Evolutionary conservation across 495 filamentous ascomycete species (phyloP).

Genomic region (Penicillium nucicola): DNA sequence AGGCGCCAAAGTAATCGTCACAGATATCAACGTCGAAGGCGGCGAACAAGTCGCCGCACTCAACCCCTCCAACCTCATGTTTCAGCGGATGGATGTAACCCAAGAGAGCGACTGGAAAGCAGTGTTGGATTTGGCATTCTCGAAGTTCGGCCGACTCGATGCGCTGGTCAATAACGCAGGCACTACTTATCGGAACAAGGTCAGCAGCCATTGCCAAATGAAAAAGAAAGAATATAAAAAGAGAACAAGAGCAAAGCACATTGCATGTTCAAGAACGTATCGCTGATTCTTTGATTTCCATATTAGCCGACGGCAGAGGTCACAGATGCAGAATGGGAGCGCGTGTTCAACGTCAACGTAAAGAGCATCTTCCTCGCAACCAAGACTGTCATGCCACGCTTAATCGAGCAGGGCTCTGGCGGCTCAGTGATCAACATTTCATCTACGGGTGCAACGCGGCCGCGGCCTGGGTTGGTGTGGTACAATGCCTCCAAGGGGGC

Average conservation of each 20-base stretch:
- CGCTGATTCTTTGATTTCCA: neutral
- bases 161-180: slow-evolving; percentile 70
- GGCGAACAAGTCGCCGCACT: slow-evolving; percentile 43
- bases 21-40: slow-evolving; percentile 56
- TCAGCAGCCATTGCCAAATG: neutral
- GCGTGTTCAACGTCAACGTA: slow-evolving; percentile 62
- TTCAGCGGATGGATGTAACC: slow-evolving; percentile 51
- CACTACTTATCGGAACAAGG: slow-evolving; percentile 66
- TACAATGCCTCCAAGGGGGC: slow-evolving; percentile 69
- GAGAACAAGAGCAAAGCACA: too few relatives aligned
- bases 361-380: slow-evolving; percentile 59
- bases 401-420: slow-evolving; percentile 54
- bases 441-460: slow-evolving; percentile 59
- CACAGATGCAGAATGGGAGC: slow-evolving; percentile 64
- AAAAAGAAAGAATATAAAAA: too few relatives aligned
- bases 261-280: neutral
- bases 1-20: slow-evolving; percentile 55
- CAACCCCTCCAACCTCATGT: slow-evolving; percentile 39
- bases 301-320: slow-evolving; percentile 55
- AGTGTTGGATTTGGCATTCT: slow-evolving; percentile 43
- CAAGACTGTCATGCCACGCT: slow-evolving; percentile 49
- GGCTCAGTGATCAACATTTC: slow-evolving; percentile 66
- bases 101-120: slow-evolving; percentile 46
- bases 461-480: slow-evolving; percentile 65
- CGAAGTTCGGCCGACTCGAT: slow-evolving; percentile 51